Evolutionary conservation across 1,284 basidiomycete species (phyloP).

Genomic region (Puccinia horiana): DNA sequence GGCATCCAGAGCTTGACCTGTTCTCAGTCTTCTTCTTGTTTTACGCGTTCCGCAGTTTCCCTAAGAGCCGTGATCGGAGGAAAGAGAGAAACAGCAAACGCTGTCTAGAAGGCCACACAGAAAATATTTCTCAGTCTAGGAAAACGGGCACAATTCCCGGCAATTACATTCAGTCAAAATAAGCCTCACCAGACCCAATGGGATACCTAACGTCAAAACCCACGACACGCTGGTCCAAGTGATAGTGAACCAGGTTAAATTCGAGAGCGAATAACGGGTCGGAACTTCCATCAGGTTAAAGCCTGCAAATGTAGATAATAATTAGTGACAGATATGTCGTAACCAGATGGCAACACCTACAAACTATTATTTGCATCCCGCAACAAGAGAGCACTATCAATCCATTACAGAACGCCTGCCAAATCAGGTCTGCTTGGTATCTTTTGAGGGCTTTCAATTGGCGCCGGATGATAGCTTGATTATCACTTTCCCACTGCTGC

Average conservation of each 20-base stretch:
- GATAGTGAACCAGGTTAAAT: neutral
- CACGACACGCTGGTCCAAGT: slow-evolving; percentile 1
- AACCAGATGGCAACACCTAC: neutral
- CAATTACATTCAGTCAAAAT: neutral
- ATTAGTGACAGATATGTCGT: neutral
- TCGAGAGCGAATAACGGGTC: neutral
- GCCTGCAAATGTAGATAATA: neutral
- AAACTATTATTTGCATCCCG: neutral
- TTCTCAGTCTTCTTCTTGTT: neutral
- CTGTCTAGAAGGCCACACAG: neutral
- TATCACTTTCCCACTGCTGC: neutral
- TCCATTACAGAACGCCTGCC: neutral
- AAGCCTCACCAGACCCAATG: neutral
- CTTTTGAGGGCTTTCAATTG: neutral
- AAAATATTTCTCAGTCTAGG: neutral
- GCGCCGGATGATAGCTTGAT: neutral
- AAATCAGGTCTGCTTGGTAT: neutral
- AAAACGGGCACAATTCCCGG: neutral
- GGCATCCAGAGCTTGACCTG: no score
- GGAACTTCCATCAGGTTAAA: neutral
- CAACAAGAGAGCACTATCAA: neutral
- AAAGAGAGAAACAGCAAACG: neutral
- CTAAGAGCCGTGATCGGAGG: neutral
- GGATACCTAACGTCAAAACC: neutral
- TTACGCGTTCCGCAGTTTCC: neutral